Conservation (phyloP, 2,329 filamentous ascomycete genomes). For the Phialophora chinensis region DNA sequence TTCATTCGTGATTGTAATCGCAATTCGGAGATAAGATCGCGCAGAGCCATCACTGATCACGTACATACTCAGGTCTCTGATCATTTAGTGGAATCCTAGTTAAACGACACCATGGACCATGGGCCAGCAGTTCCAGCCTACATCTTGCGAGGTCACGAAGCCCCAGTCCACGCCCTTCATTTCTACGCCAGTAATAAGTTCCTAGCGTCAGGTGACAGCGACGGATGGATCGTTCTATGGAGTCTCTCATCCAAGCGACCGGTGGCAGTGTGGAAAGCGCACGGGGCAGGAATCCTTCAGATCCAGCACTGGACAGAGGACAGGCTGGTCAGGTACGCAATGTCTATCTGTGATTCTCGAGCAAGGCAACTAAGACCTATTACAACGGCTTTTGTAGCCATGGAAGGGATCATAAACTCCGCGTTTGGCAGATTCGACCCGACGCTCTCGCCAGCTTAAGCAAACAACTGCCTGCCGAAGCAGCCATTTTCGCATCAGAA, state of each 20-base stretch:
- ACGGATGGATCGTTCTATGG: constrained; percentile 89
- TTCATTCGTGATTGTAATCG: neutral
- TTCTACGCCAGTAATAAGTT: constrained; percentile 77
- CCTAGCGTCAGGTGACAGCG: constrained; percentile 84
- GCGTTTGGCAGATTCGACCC: constrained; percentile 79
- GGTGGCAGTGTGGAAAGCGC: constrained; percentile 83
- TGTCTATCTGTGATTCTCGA: neutral
- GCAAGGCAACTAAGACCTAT: neutral
- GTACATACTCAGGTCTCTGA: no score
- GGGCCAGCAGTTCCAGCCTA: constrained; percentile 65
- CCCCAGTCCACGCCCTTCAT: constrained; percentile 76
- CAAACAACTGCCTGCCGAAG: constrained; percentile 74
- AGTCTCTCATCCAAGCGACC: constrained; percentile 80
- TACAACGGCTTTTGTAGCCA: constrained; percentile 62
- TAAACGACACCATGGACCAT: constrained; percentile 21
- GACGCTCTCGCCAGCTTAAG: constrained; percentile 65
- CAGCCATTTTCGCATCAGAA: constrained; percentile 62
- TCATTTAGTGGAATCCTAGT: neutral
- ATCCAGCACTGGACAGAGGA: constrained; percentile 73
- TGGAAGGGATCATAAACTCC: constrained; percentile 84
- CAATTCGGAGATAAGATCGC: neutral
- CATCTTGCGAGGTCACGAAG: constrained; percentile 83
- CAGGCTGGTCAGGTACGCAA: constrained; percentile 75
- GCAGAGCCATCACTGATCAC: no score
- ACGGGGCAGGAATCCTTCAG: constrained; percentile 77